Conservation (phyloP, 768 basidiomycete species). For the Favolaschia claudopus region DNA sequence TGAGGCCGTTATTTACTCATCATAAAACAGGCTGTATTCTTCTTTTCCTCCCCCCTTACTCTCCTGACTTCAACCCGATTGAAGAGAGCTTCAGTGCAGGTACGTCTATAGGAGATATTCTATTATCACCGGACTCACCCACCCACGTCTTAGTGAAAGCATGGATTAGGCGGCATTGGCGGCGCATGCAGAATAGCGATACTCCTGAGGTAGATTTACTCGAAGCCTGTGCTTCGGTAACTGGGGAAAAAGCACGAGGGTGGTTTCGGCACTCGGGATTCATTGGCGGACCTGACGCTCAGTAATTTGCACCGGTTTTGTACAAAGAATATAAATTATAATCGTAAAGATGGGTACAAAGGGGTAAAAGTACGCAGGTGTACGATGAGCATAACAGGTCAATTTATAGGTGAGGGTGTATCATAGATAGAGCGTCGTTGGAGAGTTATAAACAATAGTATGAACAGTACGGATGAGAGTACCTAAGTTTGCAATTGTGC, state of each 20-base stretch:
- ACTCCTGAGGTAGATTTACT: slow-evolving; percentile 27
- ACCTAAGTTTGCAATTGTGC: no score
- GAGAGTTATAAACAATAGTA: no score
- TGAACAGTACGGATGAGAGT: no score
- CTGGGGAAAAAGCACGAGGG: slow-evolving; percentile 32
- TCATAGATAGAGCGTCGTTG: no score
- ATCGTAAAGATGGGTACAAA: neutral
- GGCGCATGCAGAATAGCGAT: slow-evolving; percentile 9
- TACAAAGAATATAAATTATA: neutral
- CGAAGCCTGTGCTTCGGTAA: slow-evolving; percentile 34
- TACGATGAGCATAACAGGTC: neutral
- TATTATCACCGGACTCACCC: neutral
- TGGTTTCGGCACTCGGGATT: slow-evolving; percentile 38
- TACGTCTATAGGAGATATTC: slow-evolving; percentile 9
- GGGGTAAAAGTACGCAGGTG: neutral
- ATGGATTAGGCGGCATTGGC: slow-evolving; percentile 31
- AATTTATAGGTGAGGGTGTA: no score
- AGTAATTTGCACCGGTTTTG: neutral
- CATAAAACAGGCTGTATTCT: slow-evolving; percentile 28
- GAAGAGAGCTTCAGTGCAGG: slow-evolving; percentile 40
- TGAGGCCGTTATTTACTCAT: neutral
- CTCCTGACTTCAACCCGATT: slow-evolving; percentile 46
- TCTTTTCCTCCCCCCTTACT: slow-evolving; percentile 42
- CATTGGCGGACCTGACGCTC: neutral
- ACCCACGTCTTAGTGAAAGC: slow-evolving; percentile 30